Conservation (phyloP, 192 early-diverging fungal genomes). For the Entophlyctis helioformis region DNA sequence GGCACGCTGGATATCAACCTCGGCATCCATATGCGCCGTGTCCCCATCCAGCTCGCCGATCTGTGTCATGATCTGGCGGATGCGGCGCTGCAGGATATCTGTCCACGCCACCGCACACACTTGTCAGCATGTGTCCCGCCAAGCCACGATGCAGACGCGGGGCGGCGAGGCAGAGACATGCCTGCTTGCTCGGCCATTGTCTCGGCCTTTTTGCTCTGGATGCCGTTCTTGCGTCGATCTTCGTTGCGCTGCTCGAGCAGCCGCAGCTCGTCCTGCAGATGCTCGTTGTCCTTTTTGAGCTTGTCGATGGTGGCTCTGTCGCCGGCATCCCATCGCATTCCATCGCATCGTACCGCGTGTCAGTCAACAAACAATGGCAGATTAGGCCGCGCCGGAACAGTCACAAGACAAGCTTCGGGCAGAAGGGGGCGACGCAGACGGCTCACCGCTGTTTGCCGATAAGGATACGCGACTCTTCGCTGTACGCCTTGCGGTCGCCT, state of each 20-base stretch:
- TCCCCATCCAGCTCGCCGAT: conserved; percentile 22
- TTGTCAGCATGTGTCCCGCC: background rate
- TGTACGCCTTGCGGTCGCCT: conserved; percentile 45
- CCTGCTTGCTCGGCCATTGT: conserved; percentile 40
- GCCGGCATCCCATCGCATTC: background rate
- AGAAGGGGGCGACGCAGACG: too few relatives aligned
- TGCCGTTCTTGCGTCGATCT: conserved; percentile 25
- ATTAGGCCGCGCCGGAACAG: too few relatives aligned
- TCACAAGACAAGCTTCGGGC: too few relatives aligned
- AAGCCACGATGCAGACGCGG: background rate
- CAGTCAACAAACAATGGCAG: too few relatives aligned
- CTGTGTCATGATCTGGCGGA: conserved; percentile 20
- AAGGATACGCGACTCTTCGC: conserved; percentile 37
- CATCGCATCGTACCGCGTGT: too few relatives aligned
- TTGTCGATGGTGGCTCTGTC: conserved; percentile 34
- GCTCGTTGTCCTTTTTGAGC: conserved; percentile 35
- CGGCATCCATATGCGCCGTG: conserved; percentile 16
- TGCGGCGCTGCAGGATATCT: conserved; percentile 30
- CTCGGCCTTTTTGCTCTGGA: conserved; percentile 36
- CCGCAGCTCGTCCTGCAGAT: conserved; percentile 31
- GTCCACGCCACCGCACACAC: background rate
- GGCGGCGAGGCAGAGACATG: background rate
- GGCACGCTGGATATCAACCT: conserved; percentile 36
- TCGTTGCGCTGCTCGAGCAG: conserved; percentile 36
- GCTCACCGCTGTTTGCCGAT: conserved; percentile 42